Base-by-base conservation (phyloP, 176 grass and related monocot genomes). In the Metroxylon sagu region DNA sequence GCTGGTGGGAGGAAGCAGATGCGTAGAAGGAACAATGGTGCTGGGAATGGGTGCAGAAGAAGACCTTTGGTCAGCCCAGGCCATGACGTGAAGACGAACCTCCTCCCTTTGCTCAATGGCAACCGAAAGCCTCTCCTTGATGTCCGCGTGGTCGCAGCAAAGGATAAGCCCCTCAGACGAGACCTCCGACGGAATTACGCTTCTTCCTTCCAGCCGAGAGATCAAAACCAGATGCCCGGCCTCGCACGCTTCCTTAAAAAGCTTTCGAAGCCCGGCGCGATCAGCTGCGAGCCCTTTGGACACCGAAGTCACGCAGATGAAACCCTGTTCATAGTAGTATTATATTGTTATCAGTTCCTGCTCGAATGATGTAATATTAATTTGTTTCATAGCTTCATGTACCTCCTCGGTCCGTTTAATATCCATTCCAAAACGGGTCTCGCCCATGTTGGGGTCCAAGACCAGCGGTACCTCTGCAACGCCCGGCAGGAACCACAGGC, bases 341-440 rank as follows among this genome's bases (percentile, higher is more conserved):
- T 31, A 39, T 10, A 43, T 43, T 2, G 12, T 2, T 43, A 43
- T 43, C 12, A 43, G 35, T 43, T 43, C 35, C 12, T 43, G 10
- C 35, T 12, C 10, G 35, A 43, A 35, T 35, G 1, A 35, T 35
- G 6, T 35, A 6, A 1, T 1, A 35, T 7, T 35, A 35, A 1
- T 35, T 35, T 35, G 8, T 43, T 43, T 43, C 35, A 14, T 12
- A 43, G 29, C n/a, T 18, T 0, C 14, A 3, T 12, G 8, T 65
- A 65, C 62, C 62, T 65, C 62, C 23, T 65, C 62, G 39, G 49
- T 65, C 51, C 62, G 26, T 26, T 52, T 52, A 6, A 65, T 52
- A 16, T 65, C 62, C 14, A 65, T 18, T 65, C 62, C 62, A 16
- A 65, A 65, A 25, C 62, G 50, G 4, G 16, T 52, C 3, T 65